phyloP scores from a whole-genome alignment of 2,329 filamentous ascomycete species.

The Spiromastix sp. region DNA sequence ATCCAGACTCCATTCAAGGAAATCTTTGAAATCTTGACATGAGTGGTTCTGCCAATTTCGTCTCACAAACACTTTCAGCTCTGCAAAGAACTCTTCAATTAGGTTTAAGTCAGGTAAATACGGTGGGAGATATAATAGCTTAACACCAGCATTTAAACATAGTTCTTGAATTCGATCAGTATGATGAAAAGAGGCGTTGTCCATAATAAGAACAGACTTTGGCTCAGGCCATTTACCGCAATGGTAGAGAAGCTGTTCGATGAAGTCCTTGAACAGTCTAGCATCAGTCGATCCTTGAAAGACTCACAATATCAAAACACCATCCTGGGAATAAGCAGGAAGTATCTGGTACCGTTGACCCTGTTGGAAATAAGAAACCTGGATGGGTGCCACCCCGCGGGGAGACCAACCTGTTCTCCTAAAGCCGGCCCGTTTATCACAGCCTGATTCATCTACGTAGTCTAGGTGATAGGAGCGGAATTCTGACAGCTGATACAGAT shows the following conservation, averaged over 20 bases:
- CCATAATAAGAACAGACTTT: slow-evolving; percentile 24
- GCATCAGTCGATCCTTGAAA: slow-evolving; percentile 22
- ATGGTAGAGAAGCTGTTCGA: slow-evolving; percentile 20
- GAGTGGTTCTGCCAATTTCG: slow-evolving; percentile 17
- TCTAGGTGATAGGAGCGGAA: slow-evolving; percentile 29
- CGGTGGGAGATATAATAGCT: slow-evolving; percentile 19
- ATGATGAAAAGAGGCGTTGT: slow-evolving; percentile 10
- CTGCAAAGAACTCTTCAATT: slow-evolving; percentile 29
- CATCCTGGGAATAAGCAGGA: slow-evolving; percentile 22
- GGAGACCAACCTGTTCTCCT: slow-evolving; percentile 27
- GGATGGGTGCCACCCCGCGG: slow-evolving; percentile 17
- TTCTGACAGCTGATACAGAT: too few species aligned
- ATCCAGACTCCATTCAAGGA: slow-evolving; percentile 18
- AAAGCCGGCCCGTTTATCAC: slow-evolving; percentile 24
- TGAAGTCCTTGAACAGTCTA: slow-evolving; percentile 21
- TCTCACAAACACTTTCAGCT: slow-evolving; percentile 26
- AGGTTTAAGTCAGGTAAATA: slow-evolving; percentile 29
- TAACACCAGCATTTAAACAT: slow-evolving; percentile 10
- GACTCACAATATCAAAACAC: slow-evolving; percentile 19
- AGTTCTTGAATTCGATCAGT: slow-evolving; percentile 7
- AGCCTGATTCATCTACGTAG: slow-evolving; percentile 29
- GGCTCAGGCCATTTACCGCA: slow-evolving; percentile 19
- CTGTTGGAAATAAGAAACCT: slow-evolving; percentile 15
- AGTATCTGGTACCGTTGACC: slow-evolving; percentile 20
- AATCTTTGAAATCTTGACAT: slow-evolving; percentile 13